Evolutionary conservation across 2,329 filamentous ascomycete genomes (phyloP).

Genomic region (Alternaria viburni): DNA sequence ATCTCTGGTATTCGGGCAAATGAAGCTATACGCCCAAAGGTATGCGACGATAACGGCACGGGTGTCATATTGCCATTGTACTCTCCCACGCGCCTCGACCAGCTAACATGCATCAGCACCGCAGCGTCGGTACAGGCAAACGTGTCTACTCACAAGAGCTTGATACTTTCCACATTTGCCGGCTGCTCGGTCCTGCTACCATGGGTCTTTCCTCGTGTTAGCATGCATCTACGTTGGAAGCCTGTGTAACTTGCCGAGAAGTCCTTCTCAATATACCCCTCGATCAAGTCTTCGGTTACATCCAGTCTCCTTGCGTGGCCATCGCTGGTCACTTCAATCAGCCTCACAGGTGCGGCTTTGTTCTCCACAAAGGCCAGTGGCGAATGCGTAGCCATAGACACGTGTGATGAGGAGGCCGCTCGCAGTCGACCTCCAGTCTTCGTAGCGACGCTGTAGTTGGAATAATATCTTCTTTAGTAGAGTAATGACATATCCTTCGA

Average conservation of each 20-base stretch:
- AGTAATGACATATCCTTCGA: not conserved
- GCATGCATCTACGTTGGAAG: too few species aligned
- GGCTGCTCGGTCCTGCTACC: not conserved
- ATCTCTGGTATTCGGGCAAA: not conserved
- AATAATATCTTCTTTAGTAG: too few species aligned
- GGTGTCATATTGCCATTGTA: not conserved
- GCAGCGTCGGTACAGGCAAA: too few species aligned
- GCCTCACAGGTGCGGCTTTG: not conserved
- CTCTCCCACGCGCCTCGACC: not conserved
- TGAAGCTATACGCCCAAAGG: not conserved
- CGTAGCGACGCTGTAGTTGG: too few species aligned
- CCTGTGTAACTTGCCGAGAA: not conserved
- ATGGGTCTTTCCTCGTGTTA: not conserved
- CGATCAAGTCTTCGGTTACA: not conserved
- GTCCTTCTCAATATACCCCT: slow-evolving; percentile 3
- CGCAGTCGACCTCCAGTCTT: not conserved
- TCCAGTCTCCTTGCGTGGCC: not conserved
- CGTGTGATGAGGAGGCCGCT: not conserved
- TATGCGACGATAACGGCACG: not conserved
- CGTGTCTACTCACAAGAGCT: not conserved
- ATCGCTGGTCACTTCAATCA: not conserved
- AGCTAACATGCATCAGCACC: not conserved
- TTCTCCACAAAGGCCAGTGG: not conserved
- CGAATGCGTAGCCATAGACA: not conserved
- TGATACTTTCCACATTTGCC: not conserved